These are phyloP conservation scores for Tetraselmis chui DNA, from an alignment of 139 green algal genomes.

Conservation along the genomic window DNA sequence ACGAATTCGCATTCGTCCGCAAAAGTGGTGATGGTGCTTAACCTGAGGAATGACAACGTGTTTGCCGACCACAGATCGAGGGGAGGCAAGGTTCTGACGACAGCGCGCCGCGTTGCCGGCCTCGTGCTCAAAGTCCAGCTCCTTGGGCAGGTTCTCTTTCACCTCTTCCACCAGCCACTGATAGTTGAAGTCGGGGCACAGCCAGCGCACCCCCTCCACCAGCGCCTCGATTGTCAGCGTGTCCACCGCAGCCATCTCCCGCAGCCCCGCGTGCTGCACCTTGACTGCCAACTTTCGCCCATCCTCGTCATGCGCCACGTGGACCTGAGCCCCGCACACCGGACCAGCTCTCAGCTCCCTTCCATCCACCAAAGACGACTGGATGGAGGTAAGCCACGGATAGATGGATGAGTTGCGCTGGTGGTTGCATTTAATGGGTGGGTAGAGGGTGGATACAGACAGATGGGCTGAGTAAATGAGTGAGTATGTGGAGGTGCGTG, in stretches of 20 bases:
- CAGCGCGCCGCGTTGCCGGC: constrained; percentile 60
- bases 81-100: constrained; percentile 47
- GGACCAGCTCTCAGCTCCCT: no score
- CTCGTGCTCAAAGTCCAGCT: constrained; percentile 76
- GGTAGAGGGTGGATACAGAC: no score
- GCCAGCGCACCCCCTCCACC: constrained; percentile 41
- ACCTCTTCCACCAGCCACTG: constrained; percentile 87
- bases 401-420: no score
- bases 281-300: constrained; percentile 75
- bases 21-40: no score
- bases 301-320: constrained; percentile 55
- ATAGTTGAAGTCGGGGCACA: constrained; percentile 54
- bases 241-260: constrained; percentile 67
- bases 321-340: no score
- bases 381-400: no score
- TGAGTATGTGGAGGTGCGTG: no score
- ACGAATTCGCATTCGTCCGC: no score
- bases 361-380: no score
- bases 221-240: constrained; percentile 69
- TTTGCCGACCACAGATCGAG: constrained; percentile 1
- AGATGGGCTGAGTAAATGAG: no score
- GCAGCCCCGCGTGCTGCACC: constrained; percentile 79
- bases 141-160: constrained; percentile 66
- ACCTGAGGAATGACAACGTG: not conserved
- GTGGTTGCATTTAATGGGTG: no score